phyloP scores from a whole-genome alignment of 345 rosid genomes.

The Hibiscus trionum region DNA sequence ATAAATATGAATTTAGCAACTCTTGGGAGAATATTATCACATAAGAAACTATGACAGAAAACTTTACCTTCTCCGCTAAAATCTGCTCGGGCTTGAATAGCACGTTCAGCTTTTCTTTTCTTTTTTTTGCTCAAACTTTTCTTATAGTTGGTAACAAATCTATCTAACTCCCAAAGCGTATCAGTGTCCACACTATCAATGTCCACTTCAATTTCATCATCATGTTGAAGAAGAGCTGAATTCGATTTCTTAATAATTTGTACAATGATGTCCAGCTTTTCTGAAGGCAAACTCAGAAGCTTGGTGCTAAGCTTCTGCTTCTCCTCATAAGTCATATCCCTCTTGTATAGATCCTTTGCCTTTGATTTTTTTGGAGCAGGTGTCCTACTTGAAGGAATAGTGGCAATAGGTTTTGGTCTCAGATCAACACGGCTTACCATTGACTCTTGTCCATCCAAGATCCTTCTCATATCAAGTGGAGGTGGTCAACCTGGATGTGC shows the following conservation, averaged over 20 bases:
- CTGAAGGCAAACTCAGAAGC: slow-evolving; percentile 80
- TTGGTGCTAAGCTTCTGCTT: slow-evolving; percentile 80
- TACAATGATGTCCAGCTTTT: slow-evolving; percentile 85
- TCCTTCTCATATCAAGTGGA: slow-evolving; percentile 72
- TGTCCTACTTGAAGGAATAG: slow-evolving; percentile 74
- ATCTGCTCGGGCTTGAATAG: background rate
- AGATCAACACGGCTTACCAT: slow-evolving; percentile 24
- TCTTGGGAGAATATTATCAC: background rate
- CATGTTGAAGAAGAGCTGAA: slow-evolving; percentile 66
- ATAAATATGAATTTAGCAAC: background rate
- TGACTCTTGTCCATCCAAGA: slow-evolving; percentile 67
- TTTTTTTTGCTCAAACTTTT: background rate
- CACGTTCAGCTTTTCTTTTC: background rate
- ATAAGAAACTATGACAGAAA: background rate
- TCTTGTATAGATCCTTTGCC: slow-evolving; percentile 88
- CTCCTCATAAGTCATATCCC: slow-evolving; percentile 38
- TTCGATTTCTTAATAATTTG: slow-evolving; percentile 90
- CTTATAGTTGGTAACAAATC: slow-evolving; percentile 77
- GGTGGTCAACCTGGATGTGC: slow-evolving; percentile 47
- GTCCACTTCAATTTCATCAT: slow-evolving; percentile 79
- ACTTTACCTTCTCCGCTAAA: background rate
- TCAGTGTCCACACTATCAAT: slow-evolving; percentile 52
- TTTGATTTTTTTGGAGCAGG: slow-evolving; percentile 89
- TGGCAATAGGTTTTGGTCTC: slow-evolving; percentile 30
- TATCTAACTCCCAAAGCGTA: slow-evolving; percentile 97